A percentile compares a stretch with the other conserved stretches of the same genome.
phyloP scores from a whole-genome alignment of 73 alveolate species.

The Paramecium sexaurelia region DNA sequence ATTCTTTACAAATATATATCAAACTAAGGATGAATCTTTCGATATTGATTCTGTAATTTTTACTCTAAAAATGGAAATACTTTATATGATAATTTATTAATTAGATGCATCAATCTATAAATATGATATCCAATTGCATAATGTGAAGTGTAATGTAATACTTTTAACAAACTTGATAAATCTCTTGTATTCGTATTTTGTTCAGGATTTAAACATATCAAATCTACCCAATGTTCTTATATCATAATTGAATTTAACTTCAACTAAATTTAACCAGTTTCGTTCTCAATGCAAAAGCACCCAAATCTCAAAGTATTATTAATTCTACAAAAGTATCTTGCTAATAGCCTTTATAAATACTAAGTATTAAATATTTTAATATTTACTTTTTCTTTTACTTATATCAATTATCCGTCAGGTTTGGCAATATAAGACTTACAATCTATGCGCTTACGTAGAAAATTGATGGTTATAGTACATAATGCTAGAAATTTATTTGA shows the following conservation, averaged over 20 bases:
- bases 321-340: neutral
- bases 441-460: neutral
- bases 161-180: neutral
- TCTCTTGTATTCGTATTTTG: neutral
- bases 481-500: constrained; percentile 13
- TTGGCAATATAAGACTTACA: neutral
- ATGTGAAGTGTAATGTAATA: neutral
- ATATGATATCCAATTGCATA: constrained; percentile 16
- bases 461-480: neutral
- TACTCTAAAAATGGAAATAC: neutral
- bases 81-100: neutral
- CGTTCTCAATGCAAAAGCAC: constrained; percentile 6
- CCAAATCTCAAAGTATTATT: neutral
- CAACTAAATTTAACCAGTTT: neutral
- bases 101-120: constrained; percentile 18
- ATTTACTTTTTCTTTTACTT: constrained; percentile 33
- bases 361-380: neutral
- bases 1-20: neutral
- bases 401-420: constrained; percentile 5
- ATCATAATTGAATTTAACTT: neutral
- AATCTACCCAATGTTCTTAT: neutral
- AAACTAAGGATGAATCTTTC: neutral
- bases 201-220: neutral
- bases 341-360: neutral
- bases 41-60: neutral